Evolutionary conservation across 1,284 basidiomycete genomes (phyloP), one percentile per base, ranked within the genome.

Genomic region (Gymnopus androsaceus): DNA sequence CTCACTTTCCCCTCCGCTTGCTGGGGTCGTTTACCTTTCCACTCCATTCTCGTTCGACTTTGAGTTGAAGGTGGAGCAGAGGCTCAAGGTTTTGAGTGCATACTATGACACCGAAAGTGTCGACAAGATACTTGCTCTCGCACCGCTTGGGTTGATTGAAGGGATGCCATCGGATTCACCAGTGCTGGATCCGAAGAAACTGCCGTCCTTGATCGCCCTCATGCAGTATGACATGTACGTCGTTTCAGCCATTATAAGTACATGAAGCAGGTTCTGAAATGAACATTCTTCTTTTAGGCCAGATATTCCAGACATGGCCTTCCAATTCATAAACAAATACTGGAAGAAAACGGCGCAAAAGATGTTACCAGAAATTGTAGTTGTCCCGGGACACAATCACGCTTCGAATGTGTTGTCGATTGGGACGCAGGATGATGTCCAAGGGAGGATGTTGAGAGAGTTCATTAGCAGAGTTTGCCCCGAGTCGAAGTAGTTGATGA

Each of bases 341-440:
- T 36, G 49, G 21, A n/a, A 37, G 7, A 40, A 21, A n/a, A 51
- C 25, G 14, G 25, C 49, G 11, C 36, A 37, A 21, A 36, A n/a
- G n/a, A 25, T 51, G 0, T n/a, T 48, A 25, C 46, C 33, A 15
- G 46, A 36, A 48, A 14, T 27, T 4, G n/a, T 33, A 31, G 17
- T 51, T 41, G 36, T 51, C 8, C 14, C 36, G 8, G 49, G 49
- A 3, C 49, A 41, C 17, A 52, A 52, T 27, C 40, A 52, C 17
- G 27, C 42, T 23, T 42, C 50, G 27, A 27, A 41, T 42, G 40
- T 52, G 7, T 31, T 3, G 15, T 41, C 40, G 23, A 52, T 52
- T 52, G 50, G 50, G 14, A 52, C 37, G 8, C 38, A 52, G 19
- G 50, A 52, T 17, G 50, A 52, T 37, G 40, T 42, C 12, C 50